These are phyloP conservation scores for Penicillium desertorum DNA, from an alignment of 495 filamentous ascomycete species.

Conservation along the genomic window DNA sequence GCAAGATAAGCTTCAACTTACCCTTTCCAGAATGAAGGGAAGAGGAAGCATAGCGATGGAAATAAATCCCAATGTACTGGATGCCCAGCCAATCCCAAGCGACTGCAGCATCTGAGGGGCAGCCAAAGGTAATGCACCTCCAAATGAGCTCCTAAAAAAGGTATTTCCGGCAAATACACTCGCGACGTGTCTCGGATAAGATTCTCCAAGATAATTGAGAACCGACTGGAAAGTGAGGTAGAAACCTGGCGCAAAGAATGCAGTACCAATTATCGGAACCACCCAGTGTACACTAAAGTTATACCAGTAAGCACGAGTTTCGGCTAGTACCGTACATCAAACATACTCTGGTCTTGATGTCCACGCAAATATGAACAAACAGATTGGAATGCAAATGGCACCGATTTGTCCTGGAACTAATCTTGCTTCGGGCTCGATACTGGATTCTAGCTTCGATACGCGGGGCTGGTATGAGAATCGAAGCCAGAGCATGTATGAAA, in stretches of 20 bases:
- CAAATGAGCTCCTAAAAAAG: constrained; percentile 20
- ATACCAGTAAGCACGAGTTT: too few species aligned
- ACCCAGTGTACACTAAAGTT: constrained; percentile 7
- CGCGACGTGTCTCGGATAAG: constrained; percentile 16
- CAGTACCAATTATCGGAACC: constrained; percentile 28
- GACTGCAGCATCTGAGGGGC: constrained; percentile 41
- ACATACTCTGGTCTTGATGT: background rate
- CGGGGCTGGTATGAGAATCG: too few species aligned
- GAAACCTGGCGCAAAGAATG: constrained; percentile 25
- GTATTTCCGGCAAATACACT: constrained; percentile 21
- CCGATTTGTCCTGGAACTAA: too few species aligned
- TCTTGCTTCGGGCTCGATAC: too few species aligned
- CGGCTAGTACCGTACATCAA: background rate
- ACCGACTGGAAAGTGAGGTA: constrained; percentile 22
- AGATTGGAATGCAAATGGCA: too few species aligned
- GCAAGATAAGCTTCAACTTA: constrained; percentile 3
- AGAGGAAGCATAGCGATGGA: constrained; percentile 54
- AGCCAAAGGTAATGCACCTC: constrained; percentile 20
- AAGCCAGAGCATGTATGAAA: too few species aligned
- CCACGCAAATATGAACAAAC: background rate
- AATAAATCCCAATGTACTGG: constrained; percentile 54
- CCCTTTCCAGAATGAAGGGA: constrained; percentile 35
- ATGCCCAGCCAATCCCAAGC: constrained; percentile 57
- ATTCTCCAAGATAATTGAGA: constrained; percentile 17
- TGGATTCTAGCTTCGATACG: too few species aligned